phyloP scores from a whole-genome alignment of 2,329 filamentous ascomycete genomes.

The Alternaria sp. region DNA sequence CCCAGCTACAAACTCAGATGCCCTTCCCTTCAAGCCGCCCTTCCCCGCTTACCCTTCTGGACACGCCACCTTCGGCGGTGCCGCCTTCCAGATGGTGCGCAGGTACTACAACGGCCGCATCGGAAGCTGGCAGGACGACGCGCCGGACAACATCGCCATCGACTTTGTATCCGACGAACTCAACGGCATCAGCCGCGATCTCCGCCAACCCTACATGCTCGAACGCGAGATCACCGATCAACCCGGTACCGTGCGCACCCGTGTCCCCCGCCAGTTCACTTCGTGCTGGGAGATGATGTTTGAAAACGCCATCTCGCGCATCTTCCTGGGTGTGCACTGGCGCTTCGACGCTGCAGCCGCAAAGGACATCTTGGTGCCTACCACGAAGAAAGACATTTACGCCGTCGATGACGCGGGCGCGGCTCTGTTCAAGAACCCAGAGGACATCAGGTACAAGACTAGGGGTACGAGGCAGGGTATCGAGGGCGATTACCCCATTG shows the following conservation, averaged over 20 bases:
- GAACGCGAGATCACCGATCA: conserved; percentile 28
- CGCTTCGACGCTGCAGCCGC: conserved; percentile 35
- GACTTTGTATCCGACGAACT: conserved; percentile 30
- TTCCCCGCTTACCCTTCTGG: conserved; percentile 37
- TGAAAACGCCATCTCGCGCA: conserved; percentile 34
- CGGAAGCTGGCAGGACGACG: conserved; percentile 21
- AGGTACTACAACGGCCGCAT: conserved; percentile 34
- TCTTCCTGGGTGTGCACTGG: conserved; percentile 39
- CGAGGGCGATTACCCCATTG: conserved; percentile 13
- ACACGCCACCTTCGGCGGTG: conserved; percentile 34
- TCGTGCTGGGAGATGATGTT: conserved; percentile 37
- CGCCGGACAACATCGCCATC: conserved; percentile 30
- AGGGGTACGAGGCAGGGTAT: conserved; percentile 12
- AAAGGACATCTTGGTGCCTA: conserved; percentile 22
- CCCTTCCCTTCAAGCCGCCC: conserved; percentile 31
- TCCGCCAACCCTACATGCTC: conserved; percentile 31
- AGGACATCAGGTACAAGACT: conserved; percentile 16
- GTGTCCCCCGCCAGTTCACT: conserved; percentile 21
- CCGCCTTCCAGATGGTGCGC: conserved; percentile 29
- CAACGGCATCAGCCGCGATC: conserved; percentile 32
- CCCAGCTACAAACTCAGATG: conserved; percentile 32
- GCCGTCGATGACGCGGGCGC: conserved; percentile 13
- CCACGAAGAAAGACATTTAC: conserved; percentile 14
- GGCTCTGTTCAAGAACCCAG: conserved; percentile 14
- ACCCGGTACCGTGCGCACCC: conserved; percentile 32